Evolutionary conservation across 2,329 filamentous ascomycete species (phyloP).

Genomic region (Blumeria hordei): DNA sequence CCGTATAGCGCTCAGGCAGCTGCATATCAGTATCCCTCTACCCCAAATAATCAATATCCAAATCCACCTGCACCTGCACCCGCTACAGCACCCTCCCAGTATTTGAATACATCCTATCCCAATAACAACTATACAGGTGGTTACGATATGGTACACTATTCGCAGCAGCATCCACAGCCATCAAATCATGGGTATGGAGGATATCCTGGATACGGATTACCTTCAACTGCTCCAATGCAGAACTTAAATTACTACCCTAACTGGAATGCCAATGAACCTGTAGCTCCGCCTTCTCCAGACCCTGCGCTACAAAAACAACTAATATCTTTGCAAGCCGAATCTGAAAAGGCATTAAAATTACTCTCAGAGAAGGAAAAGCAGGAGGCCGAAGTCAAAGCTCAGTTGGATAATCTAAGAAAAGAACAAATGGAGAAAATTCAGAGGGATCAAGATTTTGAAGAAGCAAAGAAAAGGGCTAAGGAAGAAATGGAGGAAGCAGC

Average conservation of each 20-base stretch:
- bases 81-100: slow-evolving; percentile 8
- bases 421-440: slow-evolving; percentile 20
- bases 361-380: slow-evolving; percentile 16
- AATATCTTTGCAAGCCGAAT: slow-evolving; percentile 28
- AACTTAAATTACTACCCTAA: slow-evolving; percentile 9
- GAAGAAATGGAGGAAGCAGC: slow-evolving; percentile 4
- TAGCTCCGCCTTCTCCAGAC: slow-evolving; percentile 7
- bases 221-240: slow-evolving; percentile 4
- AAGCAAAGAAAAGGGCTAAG: slow-evolving; percentile 6
- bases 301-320: slow-evolving; percentile 26
- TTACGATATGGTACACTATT: slow-evolving; percentile 14
- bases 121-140: slow-evolving; percentile 9
- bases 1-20: slow-evolving; percentile 9
- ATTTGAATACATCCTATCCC: slow-evolving; percentile 15
- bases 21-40: slow-evolving; percentile 9
- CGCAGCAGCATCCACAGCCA: slow-evolving; percentile 3
- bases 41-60: slow-evolving; percentile 13
- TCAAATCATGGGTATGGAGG: slow-evolving; percentile 10
- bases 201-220: slow-evolving; percentile 7
- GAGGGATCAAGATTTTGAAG: slow-evolving; percentile 12
- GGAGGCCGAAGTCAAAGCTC: slow-evolving; percentile 21
- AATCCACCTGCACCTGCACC: slow-evolving; percentile 8
- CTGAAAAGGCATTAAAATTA: slow-evolving; percentile 17
- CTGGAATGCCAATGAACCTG: slow-evolving; percentile 10
- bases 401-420: slow-evolving; percentile 22